Percentiles rank a stretch among this genome's conserved stretches.
phyloP scores from a whole-genome alignment of 2,329 filamentous ascomycete genomes.

The Penicillium expansum region DNA sequence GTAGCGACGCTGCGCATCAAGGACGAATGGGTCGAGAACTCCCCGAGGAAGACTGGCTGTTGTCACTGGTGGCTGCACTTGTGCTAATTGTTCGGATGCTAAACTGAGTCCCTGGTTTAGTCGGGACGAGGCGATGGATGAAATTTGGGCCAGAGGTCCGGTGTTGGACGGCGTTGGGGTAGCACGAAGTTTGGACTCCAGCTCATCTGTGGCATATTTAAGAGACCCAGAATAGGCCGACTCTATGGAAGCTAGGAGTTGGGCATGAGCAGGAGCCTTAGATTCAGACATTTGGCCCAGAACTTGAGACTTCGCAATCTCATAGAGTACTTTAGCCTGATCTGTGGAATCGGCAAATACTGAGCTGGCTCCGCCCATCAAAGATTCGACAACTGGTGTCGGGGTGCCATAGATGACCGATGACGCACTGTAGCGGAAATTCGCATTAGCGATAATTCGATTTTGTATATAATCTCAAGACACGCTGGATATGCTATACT shows the following conservation, averaged over 20 bases:
- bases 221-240: conserved; percentile 23
- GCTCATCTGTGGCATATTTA: conserved; percentile 21
- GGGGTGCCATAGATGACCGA: conserved; percentile 8
- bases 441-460: conserved; percentile 3
- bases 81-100: conserved; percentile 69
- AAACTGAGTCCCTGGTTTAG: conserved; percentile 67
- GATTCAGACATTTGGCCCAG: conserved; percentile 69
- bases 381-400: conserved; percentile 5
- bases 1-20: conserved; percentile 65
- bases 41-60: conserved; percentile 55
- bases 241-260: conserved; percentile 41
- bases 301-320: conserved; percentile 65
- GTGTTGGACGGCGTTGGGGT: conserved; percentile 48
- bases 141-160: conserved; percentile 54
- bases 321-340: conserved; percentile 66
- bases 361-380: conserved; percentile 7
- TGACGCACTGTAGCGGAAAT: conserved; percentile 3
- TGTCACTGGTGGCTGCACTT: conserved; percentile 64
- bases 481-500: not conserved
- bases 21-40: conserved; percentile 54
- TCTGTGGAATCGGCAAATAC: conserved; percentile 55
- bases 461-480: not conserved
- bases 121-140: conserved; percentile 67
- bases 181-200: conserved; percentile 35
- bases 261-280: conserved; percentile 43